Evolutionary conservation across 2,329 filamentous ascomycete species (phyloP), one percentile per base, ranked within the genome.

Genomic region (Aspergillus sp.): DNA sequence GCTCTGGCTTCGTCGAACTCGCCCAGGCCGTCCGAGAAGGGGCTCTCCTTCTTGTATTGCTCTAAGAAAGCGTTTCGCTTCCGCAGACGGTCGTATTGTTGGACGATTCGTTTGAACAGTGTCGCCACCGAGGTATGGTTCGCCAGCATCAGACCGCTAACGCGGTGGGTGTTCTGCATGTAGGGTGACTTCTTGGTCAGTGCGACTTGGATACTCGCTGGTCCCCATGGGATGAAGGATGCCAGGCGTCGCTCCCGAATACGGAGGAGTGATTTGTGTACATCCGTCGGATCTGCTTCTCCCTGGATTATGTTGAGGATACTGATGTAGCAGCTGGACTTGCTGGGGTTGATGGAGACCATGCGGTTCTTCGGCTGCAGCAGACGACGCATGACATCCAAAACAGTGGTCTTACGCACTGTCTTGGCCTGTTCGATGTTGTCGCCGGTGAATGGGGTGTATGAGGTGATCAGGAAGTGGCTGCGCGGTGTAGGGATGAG

Each of bases 301-400:
- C 95, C 95, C 81, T 98, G 95, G 70, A 99, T 99, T 70, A 99
- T 96, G 77, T 99, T 98, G 64, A 99, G 83, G 68, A 99, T 98
- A 51, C 92, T 96, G 73, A 99, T 98, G 81, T 99, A 99, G 81
- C 95, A 99, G 80, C 92, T 97, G 81, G 92, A 96, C 81, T 98
- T 98, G 70, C 90, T 91, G 1, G 94, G 93, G 59, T 92, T 90
- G 21, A 95, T 96, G 23, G 93, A 96, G 49, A 99, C 95, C 95
- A 99, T 99, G 74, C 96, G 89, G 78, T 99, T 99, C 83, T 99
- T 99, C 41, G 95, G 95, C 78, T 99, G 96, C 60, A 99, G 82
- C 23, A 99, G 82, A 61, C 95, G 86, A 59, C 95, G 88, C 95
- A 99, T 99, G 64, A 99, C 96, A 75, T 99, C 95, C 42, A 99